Evolutionary conservation across 345 rosid genomes (phyloP).

Genomic region (Gossypium anomalum): DNA sequence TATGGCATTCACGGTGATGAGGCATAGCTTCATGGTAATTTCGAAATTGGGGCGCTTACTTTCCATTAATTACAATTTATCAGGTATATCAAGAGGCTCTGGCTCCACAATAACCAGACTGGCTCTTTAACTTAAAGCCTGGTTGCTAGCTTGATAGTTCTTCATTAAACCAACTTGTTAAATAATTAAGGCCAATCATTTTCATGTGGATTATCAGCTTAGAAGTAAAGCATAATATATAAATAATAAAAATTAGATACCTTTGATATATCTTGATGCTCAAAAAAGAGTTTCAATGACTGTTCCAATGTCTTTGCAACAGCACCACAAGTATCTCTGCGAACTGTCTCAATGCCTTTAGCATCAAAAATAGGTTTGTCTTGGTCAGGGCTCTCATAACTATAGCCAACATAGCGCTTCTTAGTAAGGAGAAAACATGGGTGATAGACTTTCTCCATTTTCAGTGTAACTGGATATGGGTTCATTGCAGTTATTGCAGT

Average conservation of each 20-base stretch:
- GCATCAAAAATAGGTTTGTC: slow-evolving; percentile 78
- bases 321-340: slow-evolving; percentile 85
- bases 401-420: slow-evolving; percentile 95
- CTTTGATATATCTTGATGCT: slow-evolving; percentile 57
- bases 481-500: slow-evolving; percentile 81
- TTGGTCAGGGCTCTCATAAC: slow-evolving; percentile 81
- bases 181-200: not conserved
- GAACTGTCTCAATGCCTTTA: slow-evolving; percentile 95
- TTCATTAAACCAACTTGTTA: not conserved
- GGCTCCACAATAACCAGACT: not conserved
- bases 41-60: not conserved
- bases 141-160: not conserved
- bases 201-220: slow-evolving; percentile 1
- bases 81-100: not conserved
- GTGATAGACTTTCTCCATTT: slow-evolving; percentile 95
- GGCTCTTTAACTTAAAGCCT: not conserved
- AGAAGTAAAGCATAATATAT: not conserved
- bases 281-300: slow-evolving; percentile 74
- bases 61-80: not conserved
- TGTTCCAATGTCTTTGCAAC: slow-evolving; percentile 90
- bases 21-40: not conserved
- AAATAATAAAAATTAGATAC: slow-evolving; percentile 29
- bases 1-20: not conserved
- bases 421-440: slow-evolving; percentile 93
- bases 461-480: slow-evolving; percentile 84